phyloP scores from a whole-genome alignment of 2,329 filamentous ascomycete species.

The Apiospora arundinis region DNA sequence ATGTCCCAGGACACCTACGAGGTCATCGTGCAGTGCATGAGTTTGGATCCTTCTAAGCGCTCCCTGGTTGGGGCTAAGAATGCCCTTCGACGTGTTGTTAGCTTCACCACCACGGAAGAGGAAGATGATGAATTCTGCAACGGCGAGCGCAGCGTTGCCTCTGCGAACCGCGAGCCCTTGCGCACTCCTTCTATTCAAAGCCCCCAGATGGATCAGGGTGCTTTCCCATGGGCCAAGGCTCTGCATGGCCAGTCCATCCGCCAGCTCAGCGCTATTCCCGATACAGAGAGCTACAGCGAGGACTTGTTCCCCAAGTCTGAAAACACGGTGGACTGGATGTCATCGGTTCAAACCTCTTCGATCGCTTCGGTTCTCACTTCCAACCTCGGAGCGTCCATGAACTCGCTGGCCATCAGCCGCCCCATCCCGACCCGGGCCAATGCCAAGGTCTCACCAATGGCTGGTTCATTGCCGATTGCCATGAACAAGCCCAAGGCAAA shows the following conservation, averaged over 20 bases:
- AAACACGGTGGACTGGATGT: constrained; percentile 78
- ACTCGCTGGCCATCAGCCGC: constrained; percentile 67
- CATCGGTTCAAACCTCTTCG: constrained; percentile 78
- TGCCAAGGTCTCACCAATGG: constrained; percentile 63
- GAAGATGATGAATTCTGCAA: constrained; percentile 91
- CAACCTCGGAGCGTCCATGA: constrained; percentile 79
- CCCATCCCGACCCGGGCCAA: constrained; percentile 52
- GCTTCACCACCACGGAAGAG: constrained; percentile 94
- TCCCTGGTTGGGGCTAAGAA: constrained; percentile 80
- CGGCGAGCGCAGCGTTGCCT: constrained; percentile 77
- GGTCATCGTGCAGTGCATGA: constrained; percentile 88
- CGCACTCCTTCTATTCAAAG: constrained; percentile 95
- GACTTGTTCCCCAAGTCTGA: constrained; percentile 85
- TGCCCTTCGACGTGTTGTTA: constrained; percentile 79
- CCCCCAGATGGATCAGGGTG: constrained; percentile 78
- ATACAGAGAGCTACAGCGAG: constrained; percentile 79
- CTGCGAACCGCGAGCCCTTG: constrained; percentile 91
- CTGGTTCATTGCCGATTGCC: constrained; percentile 77
- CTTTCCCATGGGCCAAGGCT: constrained; percentile 95
- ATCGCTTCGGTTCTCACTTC: constrained; percentile 86
- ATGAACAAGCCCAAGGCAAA: constrained; percentile 77
- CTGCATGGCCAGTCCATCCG: constrained; percentile 78
- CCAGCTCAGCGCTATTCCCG: constrained; percentile 86
- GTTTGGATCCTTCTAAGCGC: constrained; percentile 87
- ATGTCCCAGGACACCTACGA: constrained; percentile 99